Base-by-base conservation (phyloP, 2,329 filamentous ascomycete species). In the Colletotrichum abscissum region DNA sequence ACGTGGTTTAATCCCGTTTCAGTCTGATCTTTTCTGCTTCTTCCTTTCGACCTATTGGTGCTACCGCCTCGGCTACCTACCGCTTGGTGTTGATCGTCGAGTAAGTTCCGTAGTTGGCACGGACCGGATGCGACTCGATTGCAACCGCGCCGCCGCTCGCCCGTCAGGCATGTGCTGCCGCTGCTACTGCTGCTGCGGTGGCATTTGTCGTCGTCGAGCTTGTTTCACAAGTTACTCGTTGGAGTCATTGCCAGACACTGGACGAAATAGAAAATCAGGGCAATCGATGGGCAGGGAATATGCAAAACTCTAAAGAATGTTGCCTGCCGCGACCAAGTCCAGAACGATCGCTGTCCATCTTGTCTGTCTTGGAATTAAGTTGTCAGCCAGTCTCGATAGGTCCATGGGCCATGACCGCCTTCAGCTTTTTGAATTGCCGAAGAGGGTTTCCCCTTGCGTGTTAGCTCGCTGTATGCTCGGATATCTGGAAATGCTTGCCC, bases 71-170 rank as follows among this genome's bases (percentile, higher is more conserved):
- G n/a, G 42, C n/a, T 16, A 33, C 14, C 24, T 28, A 24, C 14
- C 8, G 38, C 14, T 19, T 5, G 42, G 35, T 35, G 1, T 28
- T 30, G 71, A 73, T 73, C 71, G 60, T 66, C 71, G 71, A 73
- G 67, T 71, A 58, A 71, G 67, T 59, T 7, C 67, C 26, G 56
- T 65, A 35, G 42, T 35, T 66, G 55, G 71, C 67, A 71, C 71
- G 60, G 71, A 65, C 60, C 60, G 60, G 56, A 66, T 65, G 35
- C 67, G 70, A 70, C 67, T 71, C 60, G 22, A 56, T 19, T 59
- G 70, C 60, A 65, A 67, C 70, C 60, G 70, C 38, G 70, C 28
- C 26, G 67, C 16, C 30, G 46, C 42, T 22, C 9, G 35, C 22
- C 38, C 26, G 16, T 33, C 56, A 46, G 42, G 67, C 67, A 70